Conservation (phyloP, 495 filamentous ascomycete genomes). For the Penicillium ochrochloron region DNA sequence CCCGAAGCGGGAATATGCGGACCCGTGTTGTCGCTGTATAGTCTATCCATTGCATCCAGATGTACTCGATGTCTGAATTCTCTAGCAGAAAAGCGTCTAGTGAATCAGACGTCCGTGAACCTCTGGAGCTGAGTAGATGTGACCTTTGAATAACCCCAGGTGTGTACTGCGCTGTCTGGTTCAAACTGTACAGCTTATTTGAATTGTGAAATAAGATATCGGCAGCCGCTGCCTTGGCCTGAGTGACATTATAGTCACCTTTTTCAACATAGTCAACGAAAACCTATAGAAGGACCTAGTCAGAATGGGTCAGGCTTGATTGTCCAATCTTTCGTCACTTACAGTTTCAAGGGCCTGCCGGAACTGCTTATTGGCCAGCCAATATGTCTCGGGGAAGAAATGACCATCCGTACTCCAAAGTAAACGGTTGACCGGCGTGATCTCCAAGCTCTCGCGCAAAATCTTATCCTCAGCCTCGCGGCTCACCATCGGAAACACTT, state of each 20-base stretch:
- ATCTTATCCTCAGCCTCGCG: constrained; percentile 77
- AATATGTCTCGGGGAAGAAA: constrained; percentile 82
- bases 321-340: neutral
- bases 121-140: neutral
- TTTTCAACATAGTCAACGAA: constrained; percentile 64
- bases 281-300: constrained; percentile 46
- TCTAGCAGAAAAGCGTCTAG: constrained; percentile 33
- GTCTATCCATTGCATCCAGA: constrained; percentile 80
- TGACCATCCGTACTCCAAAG: constrained; percentile 88
- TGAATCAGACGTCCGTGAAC: neutral
- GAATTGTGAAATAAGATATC: constrained; percentile 74
- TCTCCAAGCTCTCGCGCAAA: constrained; percentile 73
- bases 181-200: constrained; percentile 65
- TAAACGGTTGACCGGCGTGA: constrained; percentile 76
- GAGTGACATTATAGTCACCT: constrained; percentile 57
- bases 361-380: constrained; percentile 77
- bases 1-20: constrained; percentile 69
- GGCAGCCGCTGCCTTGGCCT: constrained; percentile 62
- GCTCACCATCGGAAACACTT: constrained; percentile 84
- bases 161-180: constrained; percentile 24
- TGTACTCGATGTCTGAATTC: constrained; percentile 52
- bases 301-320: neutral
- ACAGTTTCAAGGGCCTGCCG: constrained; percentile 74
- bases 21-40: constrained; percentile 72
- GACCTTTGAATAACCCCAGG: neutral